These are phyloP conservation scores for Mycena venus DNA, from an alignment of 768 basidiomycete species.

Conservation along the genomic window DNA sequence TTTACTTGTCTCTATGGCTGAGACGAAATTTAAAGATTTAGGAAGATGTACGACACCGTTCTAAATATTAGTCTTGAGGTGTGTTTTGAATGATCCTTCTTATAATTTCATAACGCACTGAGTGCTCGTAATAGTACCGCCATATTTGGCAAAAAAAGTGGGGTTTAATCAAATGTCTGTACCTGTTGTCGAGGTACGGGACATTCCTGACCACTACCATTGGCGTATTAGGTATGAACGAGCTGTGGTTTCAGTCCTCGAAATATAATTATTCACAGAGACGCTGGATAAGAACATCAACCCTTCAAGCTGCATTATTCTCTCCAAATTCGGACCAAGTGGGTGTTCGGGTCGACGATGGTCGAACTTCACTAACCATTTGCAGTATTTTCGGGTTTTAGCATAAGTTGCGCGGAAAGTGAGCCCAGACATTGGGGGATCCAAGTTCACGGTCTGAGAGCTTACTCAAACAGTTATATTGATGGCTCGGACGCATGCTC, in stretches of 20 bases:
- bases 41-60: slow-evolving; percentile 21
- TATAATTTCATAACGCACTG: no score
- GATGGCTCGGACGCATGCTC: slow-evolving; percentile 20
- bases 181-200: slow-evolving; percentile 41
- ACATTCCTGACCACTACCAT: slow-evolving; percentile 38
- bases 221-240: slow-evolving; percentile 25
- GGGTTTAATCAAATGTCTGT: slow-evolving; percentile 40
- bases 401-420: slow-evolving; percentile 6
- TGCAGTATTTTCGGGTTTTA: neutral
- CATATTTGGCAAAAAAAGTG: slow-evolving; percentile 39
- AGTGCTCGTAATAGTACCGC: neutral
- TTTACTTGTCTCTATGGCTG: no score
- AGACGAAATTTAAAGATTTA: no score
- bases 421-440: neutral
- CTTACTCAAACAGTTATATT: slow-evolving; percentile 7
- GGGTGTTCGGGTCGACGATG: neutral
- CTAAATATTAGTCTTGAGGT: slow-evolving; percentile 9
- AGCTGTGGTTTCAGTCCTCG: neutral
- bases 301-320: neutral
- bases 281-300: neutral
- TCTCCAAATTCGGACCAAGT: neutral
- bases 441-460: neutral
- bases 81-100: neutral
- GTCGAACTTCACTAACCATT: neutral
- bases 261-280: neutral